Evolutionary conservation across 768 basidiomycete genomes (phyloP).

Genomic region (Tulasnella calospora): DNA sequence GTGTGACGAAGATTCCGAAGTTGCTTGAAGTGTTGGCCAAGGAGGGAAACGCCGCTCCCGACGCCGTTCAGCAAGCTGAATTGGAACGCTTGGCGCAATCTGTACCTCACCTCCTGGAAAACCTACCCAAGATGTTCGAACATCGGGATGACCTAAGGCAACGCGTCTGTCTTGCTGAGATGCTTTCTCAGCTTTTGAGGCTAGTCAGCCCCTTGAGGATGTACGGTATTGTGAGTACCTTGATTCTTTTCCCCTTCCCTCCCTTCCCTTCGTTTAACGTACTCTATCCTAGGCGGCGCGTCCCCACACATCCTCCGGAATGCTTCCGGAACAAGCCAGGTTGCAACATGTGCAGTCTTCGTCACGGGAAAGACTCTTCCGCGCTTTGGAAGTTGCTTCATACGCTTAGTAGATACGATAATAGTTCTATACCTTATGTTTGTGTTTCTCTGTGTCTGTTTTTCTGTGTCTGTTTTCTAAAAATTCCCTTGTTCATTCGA

Average conservation of each 20-base stretch:
- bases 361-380: slow-evolving; percentile 58
- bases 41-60: slow-evolving; percentile 45
- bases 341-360: slow-evolving; percentile 60
- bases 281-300: slow-evolving; percentile 13
- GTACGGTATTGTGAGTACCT: slow-evolving; percentile 51
- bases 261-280: slow-evolving; percentile 6
- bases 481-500: background rate
- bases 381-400: background rate
- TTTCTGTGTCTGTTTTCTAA: background rate
- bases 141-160: slow-evolving; percentile 58
- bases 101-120: slow-evolving; percentile 59
- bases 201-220: slow-evolving; percentile 59
- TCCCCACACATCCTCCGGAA: slow-evolving; percentile 43
- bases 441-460: too few relatives aligned
- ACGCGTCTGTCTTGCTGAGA: slow-evolving; percentile 64
- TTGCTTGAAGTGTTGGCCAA: slow-evolving; percentile 34
- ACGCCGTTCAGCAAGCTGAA: slow-evolving; percentile 47
- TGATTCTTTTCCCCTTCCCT: background rate
- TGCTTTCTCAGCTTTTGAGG: slow-evolving; percentile 57
- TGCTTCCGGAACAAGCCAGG: slow-evolving; percentile 55
- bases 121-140: slow-evolving; percentile 63
- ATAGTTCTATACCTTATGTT: background rate
- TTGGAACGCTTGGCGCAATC: slow-evolving; percentile 56
- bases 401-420: background rate
- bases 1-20: slow-evolving; percentile 25